Conservation (phyloP, 495 filamentous ascomycete species). For the Neurospora sp. region DNA sequence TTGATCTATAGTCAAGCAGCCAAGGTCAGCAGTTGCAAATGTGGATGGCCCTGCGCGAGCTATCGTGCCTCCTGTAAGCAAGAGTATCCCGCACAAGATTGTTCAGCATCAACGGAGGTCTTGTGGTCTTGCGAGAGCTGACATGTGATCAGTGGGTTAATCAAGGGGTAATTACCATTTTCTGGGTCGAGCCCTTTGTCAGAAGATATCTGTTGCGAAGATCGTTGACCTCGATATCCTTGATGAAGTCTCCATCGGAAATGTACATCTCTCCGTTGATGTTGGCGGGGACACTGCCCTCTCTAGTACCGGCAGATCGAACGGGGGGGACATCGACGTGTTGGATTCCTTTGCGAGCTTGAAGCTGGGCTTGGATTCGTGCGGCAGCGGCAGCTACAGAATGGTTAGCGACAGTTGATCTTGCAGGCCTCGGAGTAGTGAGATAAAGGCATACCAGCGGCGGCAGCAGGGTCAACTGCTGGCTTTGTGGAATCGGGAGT, state of each 20-base stretch:
- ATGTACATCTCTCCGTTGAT: slow-evolving; percentile 85
- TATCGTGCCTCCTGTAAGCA: slow-evolving; percentile 79
- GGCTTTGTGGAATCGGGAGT: slow-evolving; percentile 25
- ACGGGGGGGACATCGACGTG: slow-evolving; percentile 92
- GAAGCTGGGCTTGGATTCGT: slow-evolving; percentile 84
- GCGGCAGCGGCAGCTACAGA: slow-evolving; percentile 76
- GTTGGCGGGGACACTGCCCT: slow-evolving; percentile 24
- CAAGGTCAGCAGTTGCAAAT: slow-evolving; percentile 96
- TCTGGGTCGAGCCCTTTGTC: slow-evolving; percentile 95
- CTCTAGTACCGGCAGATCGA: slow-evolving; percentile 28
- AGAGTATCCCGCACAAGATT: slow-evolving; percentile 52
- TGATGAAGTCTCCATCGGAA: slow-evolving; percentile 92
- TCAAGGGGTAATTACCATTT: slow-evolving; percentile 89
- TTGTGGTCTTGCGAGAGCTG: slow-evolving; percentile 41
- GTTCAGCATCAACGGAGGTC: slow-evolving; percentile 19
- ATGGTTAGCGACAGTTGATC: slow-evolving; percentile 9
- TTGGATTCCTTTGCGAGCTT: slow-evolving; percentile 87
- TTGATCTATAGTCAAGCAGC: slow-evolving; percentile 95
- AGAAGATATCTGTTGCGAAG: slow-evolving; percentile 93
- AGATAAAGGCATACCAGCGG: slow-evolving; percentile 53
- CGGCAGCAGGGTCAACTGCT: slow-evolving; percentile 65
- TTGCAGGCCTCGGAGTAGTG: not conserved
- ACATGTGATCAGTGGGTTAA: slow-evolving; percentile 64
- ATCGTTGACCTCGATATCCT: slow-evolving; percentile 97
- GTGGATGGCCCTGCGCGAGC: slow-evolving; percentile 60